Evolutionary conservation across 805 yeast genomes (phyloP).

Genomic region (Nakazawaea anatomiae): DNA sequence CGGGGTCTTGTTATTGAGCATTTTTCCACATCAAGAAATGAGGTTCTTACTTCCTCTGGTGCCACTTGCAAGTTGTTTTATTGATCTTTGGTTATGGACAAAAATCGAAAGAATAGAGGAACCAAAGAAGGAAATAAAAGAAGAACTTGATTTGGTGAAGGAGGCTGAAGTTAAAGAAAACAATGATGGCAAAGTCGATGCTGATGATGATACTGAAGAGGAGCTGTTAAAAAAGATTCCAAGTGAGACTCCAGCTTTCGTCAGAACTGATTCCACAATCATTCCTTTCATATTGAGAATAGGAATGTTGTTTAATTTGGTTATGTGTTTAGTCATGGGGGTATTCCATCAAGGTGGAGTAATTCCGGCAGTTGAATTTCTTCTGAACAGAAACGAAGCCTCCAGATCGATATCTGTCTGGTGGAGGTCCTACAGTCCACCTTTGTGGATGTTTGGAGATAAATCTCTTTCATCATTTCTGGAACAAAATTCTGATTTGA

Average conservation of each 20-base stretch:
- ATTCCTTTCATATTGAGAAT: conserved; percentile 23
- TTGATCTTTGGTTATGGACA: conserved; percentile 33
- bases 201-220: neutral
- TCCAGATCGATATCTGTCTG: conserved; percentile 46
- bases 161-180: neutral
- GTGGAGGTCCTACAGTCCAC: conserved; percentile 96
- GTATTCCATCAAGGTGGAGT: conserved; percentile 88
- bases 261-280: conserved; percentile 12
- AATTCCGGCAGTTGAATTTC: conserved; percentile 50
- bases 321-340: conserved; percentile 66
- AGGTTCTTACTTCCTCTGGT: conserved; percentile 76
- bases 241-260: conserved; percentile 1
- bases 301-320: conserved; percentile 64
- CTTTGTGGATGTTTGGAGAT: conserved; percentile 62
- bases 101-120: conserved; percentile 8
- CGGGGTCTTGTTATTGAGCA: conserved; percentile 56
- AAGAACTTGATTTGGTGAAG: neutral
- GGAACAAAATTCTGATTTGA: neutral
- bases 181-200: neutral
- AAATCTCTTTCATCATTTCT: neutral
- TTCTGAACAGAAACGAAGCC: conserved; percentile 21
- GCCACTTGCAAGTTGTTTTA: conserved; percentile 62
- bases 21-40: conserved; percentile 90
- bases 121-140: neutral
- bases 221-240: neutral